These are phyloP conservation scores for Bipolaris zeicola DNA, from an alignment of 2,329 filamentous ascomycete genomes.

Conservation along the genomic window DNA sequence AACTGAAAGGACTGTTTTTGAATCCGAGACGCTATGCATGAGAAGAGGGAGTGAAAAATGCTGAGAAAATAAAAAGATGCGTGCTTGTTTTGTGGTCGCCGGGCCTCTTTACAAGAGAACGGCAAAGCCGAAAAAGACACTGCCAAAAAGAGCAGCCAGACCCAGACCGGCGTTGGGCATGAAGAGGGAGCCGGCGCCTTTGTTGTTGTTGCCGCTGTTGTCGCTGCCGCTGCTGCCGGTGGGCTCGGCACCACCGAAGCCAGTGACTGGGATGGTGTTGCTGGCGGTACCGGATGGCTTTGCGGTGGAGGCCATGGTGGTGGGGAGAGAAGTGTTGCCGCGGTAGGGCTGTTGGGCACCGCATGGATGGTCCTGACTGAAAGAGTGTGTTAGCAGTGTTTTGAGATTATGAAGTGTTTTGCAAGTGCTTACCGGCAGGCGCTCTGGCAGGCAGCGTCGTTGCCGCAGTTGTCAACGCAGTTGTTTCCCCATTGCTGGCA, in stretches of 20 bases:
- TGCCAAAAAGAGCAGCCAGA: constrained; percentile 59
- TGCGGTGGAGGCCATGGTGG: constrained; percentile 52
- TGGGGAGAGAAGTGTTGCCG: constrained; percentile 61
- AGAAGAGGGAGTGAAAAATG: constrained; percentile 12
- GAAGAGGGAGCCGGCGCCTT: constrained; percentile 50
- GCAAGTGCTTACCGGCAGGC: constrained; percentile 58
- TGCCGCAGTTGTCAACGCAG: constrained; percentile 65
- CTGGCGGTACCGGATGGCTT: constrained; percentile 37
- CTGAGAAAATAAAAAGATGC: neutral
- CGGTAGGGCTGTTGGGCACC: constrained; percentile 69
- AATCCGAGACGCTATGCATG: constrained; percentile 22
- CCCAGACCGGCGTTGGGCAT: constrained; percentile 63
- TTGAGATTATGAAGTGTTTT: neutral
- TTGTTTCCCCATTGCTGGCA: constrained; percentile 74
- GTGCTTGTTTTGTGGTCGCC: neutral
- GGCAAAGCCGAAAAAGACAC: constrained; percentile 64
- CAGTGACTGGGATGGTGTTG: constrained; percentile 38
- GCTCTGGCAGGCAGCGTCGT: constrained; percentile 63
- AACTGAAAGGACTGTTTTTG: constrained; percentile 12
- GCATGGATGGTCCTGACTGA: constrained; percentile 67
- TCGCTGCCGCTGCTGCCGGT: constrained; percentile 13
- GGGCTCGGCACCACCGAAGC: constrained; percentile 33
- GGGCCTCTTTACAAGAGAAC: constrained; percentile 39
- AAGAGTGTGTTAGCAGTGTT: constrained; percentile 6
- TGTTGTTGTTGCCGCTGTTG: constrained; percentile 17